Percentiles rank a stretch among this genome's conserved stretches.
Conservation (phyloP, 2,329 filamentous ascomycete species). For the Sphaerulina vaccinii region DNA sequence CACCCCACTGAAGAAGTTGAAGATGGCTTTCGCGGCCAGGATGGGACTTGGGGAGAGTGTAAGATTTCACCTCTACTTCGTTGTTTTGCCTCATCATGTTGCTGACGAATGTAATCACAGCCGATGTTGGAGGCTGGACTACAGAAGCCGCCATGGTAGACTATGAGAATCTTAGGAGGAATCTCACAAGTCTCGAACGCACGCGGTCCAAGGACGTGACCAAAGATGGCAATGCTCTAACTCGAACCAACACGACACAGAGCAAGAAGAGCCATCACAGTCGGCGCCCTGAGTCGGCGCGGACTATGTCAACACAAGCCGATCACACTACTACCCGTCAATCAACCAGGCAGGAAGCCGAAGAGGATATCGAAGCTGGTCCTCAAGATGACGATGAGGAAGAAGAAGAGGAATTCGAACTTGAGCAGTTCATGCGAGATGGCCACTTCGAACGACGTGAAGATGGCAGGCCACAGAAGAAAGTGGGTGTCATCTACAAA, state of each 20-base stretch:
- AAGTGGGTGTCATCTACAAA: conserved; percentile 74
- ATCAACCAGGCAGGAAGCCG: conserved; percentile 13
- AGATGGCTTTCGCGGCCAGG: conserved; percentile 29
- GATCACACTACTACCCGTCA: conserved; percentile 27
- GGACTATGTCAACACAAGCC: conserved; percentile 8
- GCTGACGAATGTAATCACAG: not conserved
- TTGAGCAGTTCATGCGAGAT: conserved; percentile 68
- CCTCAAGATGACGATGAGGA: conserved; percentile 45
- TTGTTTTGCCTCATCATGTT: not conserved
- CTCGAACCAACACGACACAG: conserved; percentile 20
- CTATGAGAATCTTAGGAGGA: conserved; percentile 56
- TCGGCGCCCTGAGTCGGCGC: conserved; percentile 19
- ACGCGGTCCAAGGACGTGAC: conserved; percentile 38
- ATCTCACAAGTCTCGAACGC: conserved; percentile 55
- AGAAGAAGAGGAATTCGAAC: conserved; percentile 60
- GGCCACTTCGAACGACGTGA: conserved; percentile 74
- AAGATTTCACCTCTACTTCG: not conserved
- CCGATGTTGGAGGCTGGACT: conserved; percentile 55
- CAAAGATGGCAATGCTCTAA: conserved; percentile 20
- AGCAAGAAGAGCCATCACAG: conserved; percentile 15
- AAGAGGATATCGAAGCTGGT: conserved; percentile 44
- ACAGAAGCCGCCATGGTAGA: conserved; percentile 58
- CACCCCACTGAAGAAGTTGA: conserved; percentile 34
- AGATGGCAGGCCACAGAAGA: conserved; percentile 68
- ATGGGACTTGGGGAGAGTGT: conserved; percentile 63